These are phyloP conservation scores for Brettanomyces bruxellensis DNA, from an alignment of 805 yeast genomes.

Conservation along the genomic window DNA sequence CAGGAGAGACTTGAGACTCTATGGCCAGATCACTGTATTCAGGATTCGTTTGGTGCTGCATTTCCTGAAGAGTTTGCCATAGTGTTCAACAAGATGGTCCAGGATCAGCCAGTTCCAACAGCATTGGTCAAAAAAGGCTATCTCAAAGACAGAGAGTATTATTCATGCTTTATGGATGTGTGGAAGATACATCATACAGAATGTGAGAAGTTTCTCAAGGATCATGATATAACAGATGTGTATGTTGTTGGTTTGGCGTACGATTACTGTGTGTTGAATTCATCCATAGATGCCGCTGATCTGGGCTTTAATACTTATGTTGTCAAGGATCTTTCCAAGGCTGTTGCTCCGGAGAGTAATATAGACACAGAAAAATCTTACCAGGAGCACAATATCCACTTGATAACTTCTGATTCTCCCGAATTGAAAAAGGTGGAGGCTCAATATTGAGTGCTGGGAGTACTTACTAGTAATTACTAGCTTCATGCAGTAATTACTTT, in stretches of 20 bases:
- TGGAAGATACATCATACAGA: conserved; percentile 71
- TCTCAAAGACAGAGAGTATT: conserved; percentile 67
- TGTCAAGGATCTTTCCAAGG: conserved; percentile 42
- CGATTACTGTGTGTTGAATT: conserved; percentile 76
- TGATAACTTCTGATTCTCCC: conserved; percentile 7
- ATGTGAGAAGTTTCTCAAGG: conserved; percentile 37
- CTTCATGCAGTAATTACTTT: not conserved
- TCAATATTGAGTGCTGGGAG: not conserved
- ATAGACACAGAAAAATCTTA: conserved; percentile 26
- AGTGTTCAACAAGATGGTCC: conserved; percentile 16
- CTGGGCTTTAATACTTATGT: conserved; percentile 61
- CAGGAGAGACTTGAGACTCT: conserved; percentile 35
- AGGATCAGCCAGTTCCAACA: conserved; percentile 28
- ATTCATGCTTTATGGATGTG: conserved; percentile 77
- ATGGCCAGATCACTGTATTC: conserved; percentile 94
- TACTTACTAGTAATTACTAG: not conserved
- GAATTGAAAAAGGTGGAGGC: conserved; percentile 6
- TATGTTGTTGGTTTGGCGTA: conserved; percentile 76
- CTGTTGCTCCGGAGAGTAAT: conserved; percentile 40
- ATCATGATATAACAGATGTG: conserved; percentile 46
- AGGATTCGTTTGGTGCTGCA: conserved; percentile 56
- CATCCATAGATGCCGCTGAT: conserved; percentile 60
- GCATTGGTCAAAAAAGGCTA: conserved; percentile 60
- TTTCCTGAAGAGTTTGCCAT: conserved; percentile 43
- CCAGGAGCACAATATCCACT: conserved; percentile 24